Evolutionary conservation across 2,329 filamentous ascomycete species (phyloP).

Genomic region (Ceratocystis variospora): DNA sequence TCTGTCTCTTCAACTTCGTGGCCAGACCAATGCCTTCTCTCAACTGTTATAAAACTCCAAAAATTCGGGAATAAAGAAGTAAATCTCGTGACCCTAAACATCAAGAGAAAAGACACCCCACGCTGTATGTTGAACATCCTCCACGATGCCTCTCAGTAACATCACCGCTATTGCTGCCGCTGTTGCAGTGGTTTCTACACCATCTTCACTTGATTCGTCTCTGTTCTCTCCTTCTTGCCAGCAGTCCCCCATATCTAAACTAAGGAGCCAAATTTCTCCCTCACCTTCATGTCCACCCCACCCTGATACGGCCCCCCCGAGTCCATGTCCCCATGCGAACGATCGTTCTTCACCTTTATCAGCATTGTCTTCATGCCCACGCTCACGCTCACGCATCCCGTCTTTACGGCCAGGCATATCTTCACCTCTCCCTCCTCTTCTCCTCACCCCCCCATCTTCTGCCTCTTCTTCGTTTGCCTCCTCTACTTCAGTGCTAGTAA

Average conservation of each 20-base stretch:
- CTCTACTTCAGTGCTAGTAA: not conserved
- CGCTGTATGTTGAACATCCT: not conserved
- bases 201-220: not conserved
- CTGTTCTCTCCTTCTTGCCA: not conserved
- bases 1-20: not conserved
- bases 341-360: not conserved
- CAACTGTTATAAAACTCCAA: not conserved
- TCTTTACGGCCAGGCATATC: not conserved
- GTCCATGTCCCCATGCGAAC: not conserved
- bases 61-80: not conserved
- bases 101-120: not conserved
- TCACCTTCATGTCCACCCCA: not conserved
- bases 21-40: not conserved
- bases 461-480: not conserved
- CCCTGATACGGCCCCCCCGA: not conserved
- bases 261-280: slow-evolving; percentile 8
- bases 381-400: slow-evolving; percentile 7
- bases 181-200: not conserved
- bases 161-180: slow-evolving; percentile 9
- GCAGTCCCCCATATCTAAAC: slow-evolving; percentile 6
- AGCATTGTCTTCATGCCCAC: slow-evolving; percentile 1
- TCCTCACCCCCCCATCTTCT: not conserved
- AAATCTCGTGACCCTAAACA: not conserved
- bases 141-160: not conserved
- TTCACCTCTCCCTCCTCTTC: slow-evolving; percentile 3